Base-by-base conservation (phyloP, 768 basidiomycete species). In the Suillus clintonianus region DNA sequence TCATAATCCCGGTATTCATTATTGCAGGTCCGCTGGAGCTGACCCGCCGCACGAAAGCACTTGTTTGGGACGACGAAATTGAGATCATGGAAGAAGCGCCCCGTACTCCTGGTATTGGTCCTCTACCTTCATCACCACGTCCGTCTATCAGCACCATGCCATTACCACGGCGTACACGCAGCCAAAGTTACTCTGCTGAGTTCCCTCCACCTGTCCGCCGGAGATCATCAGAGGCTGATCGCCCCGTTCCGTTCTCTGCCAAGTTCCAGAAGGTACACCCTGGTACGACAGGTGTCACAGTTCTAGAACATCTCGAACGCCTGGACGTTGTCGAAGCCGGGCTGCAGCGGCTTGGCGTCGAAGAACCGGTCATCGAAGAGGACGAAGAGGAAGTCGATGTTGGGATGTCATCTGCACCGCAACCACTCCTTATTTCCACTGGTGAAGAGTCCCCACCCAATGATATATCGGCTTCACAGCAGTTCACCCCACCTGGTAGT, bases 51-150 rank as follows among this genome's bases (percentile, higher is more conserved):
- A 85, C 84, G 62, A 94, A 87, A 73, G 87, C 90, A 9, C 82
- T 92, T 30, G 90, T 97, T 15, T 93, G 90, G 89, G 90, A 93
- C 65, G 95, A 96, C 60, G 90, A 92, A 68, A 76, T 90, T n/a
- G 90, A 92, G 72, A 75, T 92, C 22, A 75, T 83, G 48, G 89
- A 89, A 64, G 89, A 89, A 64, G 42, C 67, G 14, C 39, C 71
- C 70, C 74, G 71, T 43, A 68, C 77, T 9, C 75, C 78, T n/a
- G 63, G 64, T n/a, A 60, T 62, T 30, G 75, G 67, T 34, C 77
- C 80, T 4, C 69, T 80, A 43, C 64, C 78, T 47, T 43, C 76
- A 30, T 90, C 89, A 19, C 91, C 90, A 4, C 82, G 81, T 51
- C 79, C 83, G 36, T 91, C 88, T 15, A 82, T 86, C 60, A 85